Evolutionary conservation across 176 grass and related monocot species (phyloP), one percentile per base, ranked within the genome.

Genomic region (Elymus sibiricus): DNA sequence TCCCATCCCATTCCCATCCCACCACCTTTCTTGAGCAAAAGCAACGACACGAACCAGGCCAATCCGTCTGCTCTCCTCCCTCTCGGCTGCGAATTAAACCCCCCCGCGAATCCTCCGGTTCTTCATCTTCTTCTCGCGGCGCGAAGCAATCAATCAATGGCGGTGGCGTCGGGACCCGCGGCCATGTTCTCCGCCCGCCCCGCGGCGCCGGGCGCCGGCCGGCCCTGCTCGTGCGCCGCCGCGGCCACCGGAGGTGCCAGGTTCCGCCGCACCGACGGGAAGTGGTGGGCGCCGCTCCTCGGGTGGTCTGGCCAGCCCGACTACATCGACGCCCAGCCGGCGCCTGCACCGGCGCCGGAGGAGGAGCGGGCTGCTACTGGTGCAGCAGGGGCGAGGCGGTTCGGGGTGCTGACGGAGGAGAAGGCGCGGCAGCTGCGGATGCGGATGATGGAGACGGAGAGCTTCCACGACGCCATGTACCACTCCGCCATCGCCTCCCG

Each of bases 401-500:
- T 91, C 76, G 81, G 88, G 16, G 88, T 68, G n/a, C 93, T 99
- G 32, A 99, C 94, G 24, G 97, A 96, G 90, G 94, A 99, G 84
- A 99, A 99, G 88, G 94, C 97, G 59, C 93, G 88, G 64, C 86
- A 80, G 86, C 94, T 98, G 44, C 92, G 97, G 24, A 77, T 89
- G 87, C 85, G 61, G 90, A 98, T 88, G 88, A 85, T 92, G 82
- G 94, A 98, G 84, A 88, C 69, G 74, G 88, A 94, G 84, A 94
- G 75, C 81, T 98, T 94, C 89, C 94, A 94, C 74, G 92, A 96
- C 68, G 82, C 77, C 86, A 99, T 99, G 94, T 99, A 99, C 89
- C 97, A 96, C 94, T 99, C 97, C 69, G 94, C 90, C 87, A 96
- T 99, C 85, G 97, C 97, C 2, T 95, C 97, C 56, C 96, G 96